These are phyloP conservation scores for Ceratocystis cacaofunesta DNA, from an alignment of 2,329 filamentous ascomycete species.

Conservation along the genomic window DNA sequence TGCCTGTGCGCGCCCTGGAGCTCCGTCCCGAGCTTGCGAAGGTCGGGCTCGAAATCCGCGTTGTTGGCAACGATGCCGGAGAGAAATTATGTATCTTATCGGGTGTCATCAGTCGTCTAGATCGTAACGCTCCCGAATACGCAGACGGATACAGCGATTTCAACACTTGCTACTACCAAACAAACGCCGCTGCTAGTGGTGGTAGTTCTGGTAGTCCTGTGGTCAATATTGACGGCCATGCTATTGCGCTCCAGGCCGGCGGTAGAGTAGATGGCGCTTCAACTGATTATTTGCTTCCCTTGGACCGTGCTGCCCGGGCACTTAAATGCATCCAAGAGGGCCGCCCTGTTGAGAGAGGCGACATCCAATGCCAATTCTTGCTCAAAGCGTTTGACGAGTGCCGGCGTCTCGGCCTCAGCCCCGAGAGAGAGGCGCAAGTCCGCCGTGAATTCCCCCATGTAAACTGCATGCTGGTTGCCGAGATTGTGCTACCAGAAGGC, in stretches of 20 bases:
- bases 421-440: constrained; percentile 74
- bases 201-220: constrained; percentile 97
- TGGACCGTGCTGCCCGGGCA: constrained; percentile 79
- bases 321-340: constrained; percentile 70
- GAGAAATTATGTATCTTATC: constrained; percentile 97
- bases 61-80: constrained; percentile 94
- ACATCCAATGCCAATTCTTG: constrained; percentile 96
- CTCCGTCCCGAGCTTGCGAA: constrained; percentile 75
- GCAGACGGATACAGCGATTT: constrained; percentile 97
- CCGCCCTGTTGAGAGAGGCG: constrained; percentile 67
- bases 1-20: constrained; percentile 68
- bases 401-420: constrained; percentile 67
- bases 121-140: constrained; percentile 94
- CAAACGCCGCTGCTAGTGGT: constrained; percentile 88
- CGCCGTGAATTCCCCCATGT: constrained; percentile 76
- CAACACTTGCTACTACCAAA: constrained; percentile 92
- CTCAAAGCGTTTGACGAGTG: constrained; percentile 97
- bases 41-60: constrained; percentile 86
- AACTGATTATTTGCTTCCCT: constrained; percentile 90
- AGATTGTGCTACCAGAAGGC: constrained; percentile 83
- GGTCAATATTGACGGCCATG: constrained; percentile 84
- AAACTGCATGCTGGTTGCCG: constrained; percentile 91
- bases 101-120: constrained; percentile 88
- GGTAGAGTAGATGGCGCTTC: constrained; percentile 88
- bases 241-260: constrained; percentile 84